Evolutionary conservation across 768 basidiomycete genomes (phyloP), one percentile per base, ranked within the genome.

Genomic region (Leucogyrophana mollusca): DNA sequence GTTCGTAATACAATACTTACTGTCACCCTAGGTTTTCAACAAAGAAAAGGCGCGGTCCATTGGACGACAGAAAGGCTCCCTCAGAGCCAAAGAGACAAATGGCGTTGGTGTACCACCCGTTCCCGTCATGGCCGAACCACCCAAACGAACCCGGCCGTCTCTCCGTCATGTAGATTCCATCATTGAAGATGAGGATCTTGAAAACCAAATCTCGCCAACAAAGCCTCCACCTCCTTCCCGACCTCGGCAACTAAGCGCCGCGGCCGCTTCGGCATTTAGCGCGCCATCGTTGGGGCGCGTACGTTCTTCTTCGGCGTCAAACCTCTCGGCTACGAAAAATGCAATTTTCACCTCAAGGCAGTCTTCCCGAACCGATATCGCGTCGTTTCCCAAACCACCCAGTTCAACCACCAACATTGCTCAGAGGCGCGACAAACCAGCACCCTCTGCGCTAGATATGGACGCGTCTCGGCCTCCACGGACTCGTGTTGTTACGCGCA

Each of bases 131-230:
- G 51, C 50, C 32, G 64, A 66, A 27, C 60, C 53, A 48, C 37
- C 50, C 40, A 68, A 53, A 14, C 62, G 49, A 11, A 51, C 34
- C 23, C 55, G 69, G 25, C 70, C 76, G 34, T 69, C 77, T 32
- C 64, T 78, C 45, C 76, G 74, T 46, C 77, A 74, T 56, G 82
- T 82, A 43, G 79, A 82, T 53, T 82, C 85, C 40, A 84, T 71
- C 50, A 47, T 81, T 41, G 83, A 86, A 64, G 82, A 80, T 65
- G 85, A 88, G 51, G 83, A 82, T 56, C 16, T 40, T 11, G 36
- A 68, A 48, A 56, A 60, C 34, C 56, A 52, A 39, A 36, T 40
- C 32, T 20, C 52, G 24, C 52, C 52, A 17, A 21, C 35, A 73
- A 80, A 55, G 51, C 58, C 52, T 40, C 61, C 54, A 39, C 69